These are phyloP conservation scores for Parastagonospora avenae DNA, from an alignment of 2,329 filamentous ascomycete genomes.

Conservation along the genomic window DNA sequence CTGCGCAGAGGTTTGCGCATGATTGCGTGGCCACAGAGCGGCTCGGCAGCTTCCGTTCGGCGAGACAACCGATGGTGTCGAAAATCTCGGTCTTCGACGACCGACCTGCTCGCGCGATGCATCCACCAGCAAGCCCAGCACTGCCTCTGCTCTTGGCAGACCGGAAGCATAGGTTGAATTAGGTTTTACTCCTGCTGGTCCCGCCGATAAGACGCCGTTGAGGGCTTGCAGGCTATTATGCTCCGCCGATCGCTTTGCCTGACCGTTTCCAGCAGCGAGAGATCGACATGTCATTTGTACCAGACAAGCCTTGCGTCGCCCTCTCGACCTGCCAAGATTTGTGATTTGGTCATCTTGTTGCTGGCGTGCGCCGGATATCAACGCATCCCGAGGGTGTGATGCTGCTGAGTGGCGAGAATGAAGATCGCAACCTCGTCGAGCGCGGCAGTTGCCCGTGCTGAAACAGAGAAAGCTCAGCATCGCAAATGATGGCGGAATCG, in stretches of 20 bases:
- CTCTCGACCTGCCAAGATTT: slow-evolving; percentile 2
- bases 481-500: neutral
- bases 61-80: slow-evolving; percentile 25
- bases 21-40: slow-evolving; percentile 31
- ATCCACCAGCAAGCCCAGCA: slow-evolving; percentile 9
- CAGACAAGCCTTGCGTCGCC: slow-evolving; percentile 3
- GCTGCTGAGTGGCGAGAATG: slow-evolving; percentile 3
- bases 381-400: slow-evolving; percentile 2
- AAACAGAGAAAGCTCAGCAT: neutral
- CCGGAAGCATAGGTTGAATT: slow-evolving; percentile 9
- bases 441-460: neutral
- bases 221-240: slow-evolving; percentile 9
- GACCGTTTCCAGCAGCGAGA: slow-evolving; percentile 11
- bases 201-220: slow-evolving; percentile 24
- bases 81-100: slow-evolving; percentile 4
- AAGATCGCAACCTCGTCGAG: neutral
- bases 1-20: slow-evolving; percentile 22
- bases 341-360: slow-evolving; percentile 1
- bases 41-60: slow-evolving; percentile 32
- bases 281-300: slow-evolving; percentile 15
- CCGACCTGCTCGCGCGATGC: neutral
- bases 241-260: slow-evolving; percentile 11
- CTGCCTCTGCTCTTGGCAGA: slow-evolving; percentile 10
- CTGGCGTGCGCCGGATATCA: slow-evolving; percentile 3
- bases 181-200: slow-evolving; percentile 8